These are phyloP conservation scores for Blyttiomyces sp. DNA, from an alignment of 371 early-diverging fungal genomes.

Conservation along the genomic window DNA sequence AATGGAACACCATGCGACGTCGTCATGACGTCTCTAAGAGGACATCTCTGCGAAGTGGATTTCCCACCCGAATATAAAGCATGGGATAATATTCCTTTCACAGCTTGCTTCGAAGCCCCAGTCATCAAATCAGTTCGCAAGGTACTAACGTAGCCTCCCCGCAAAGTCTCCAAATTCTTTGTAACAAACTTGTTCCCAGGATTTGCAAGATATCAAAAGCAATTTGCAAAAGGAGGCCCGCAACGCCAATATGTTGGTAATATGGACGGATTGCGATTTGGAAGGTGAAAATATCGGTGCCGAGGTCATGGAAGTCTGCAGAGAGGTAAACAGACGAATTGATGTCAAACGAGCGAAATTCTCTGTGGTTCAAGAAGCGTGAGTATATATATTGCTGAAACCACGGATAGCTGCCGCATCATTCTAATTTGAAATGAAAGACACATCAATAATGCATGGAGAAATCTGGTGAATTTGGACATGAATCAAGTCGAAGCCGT, in stretches of 20 bases:
- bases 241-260: constrained; percentile 69
- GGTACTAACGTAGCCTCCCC: no score
- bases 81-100: constrained; percentile 62
- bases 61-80: constrained; percentile 57
- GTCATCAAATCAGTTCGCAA: constrained; percentile 45
- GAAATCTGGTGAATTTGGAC: constrained; percentile 59
- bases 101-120: constrained; percentile 63
- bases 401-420: not conserved
- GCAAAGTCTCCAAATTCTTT: no score
- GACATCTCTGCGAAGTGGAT: constrained; percentile 71
- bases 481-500: constrained; percentile 83
- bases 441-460: constrained; percentile 82
- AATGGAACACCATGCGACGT: constrained; percentile 56
- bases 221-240: constrained; percentile 67
- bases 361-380: constrained; percentile 67
- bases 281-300: constrained; percentile 99
- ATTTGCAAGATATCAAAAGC: constrained; percentile 51
- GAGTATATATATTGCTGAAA: not conserved
- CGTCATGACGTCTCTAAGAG: constrained; percentile 81
- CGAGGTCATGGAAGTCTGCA: constrained; percentile 76
- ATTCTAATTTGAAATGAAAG: constrained; percentile 26
- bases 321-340: constrained; percentile 59
- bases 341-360: constrained; percentile 74
- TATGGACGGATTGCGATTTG: constrained; percentile 99
- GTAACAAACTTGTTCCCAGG: no score